Evolutionary conservation across 176 grass and related monocot genomes (phyloP), one percentile per base, ranked within the genome.

Genomic region (Pharus latifolius): DNA sequence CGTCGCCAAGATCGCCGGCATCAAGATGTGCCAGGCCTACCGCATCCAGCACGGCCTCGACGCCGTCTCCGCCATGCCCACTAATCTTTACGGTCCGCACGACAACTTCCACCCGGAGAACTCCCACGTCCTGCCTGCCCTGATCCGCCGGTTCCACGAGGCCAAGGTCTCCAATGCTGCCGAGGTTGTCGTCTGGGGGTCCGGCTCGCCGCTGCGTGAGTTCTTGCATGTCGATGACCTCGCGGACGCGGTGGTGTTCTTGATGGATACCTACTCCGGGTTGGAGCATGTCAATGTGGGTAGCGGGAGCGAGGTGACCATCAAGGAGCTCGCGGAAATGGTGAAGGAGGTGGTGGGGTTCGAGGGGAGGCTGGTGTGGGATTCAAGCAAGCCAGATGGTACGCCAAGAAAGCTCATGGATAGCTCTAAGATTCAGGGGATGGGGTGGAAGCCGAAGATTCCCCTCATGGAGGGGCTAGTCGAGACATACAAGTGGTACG

Each of bases 61-160:
- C 59, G 74, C 82, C 56, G 73, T 85, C 32, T 85, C 82, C 67
- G 75, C 68, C 49, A 85, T 85, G 82, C 82, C 82, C 3, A 85
- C 82, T 13, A 85, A 85, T 23, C 60, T 85, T 9, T 85, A 74
- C 2, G 82, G 82, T 10, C 82, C 82, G 43, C 46, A 59, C 22
- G 82, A 85, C 56, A 85, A 85, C 61, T 85, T 85, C 82, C 75
- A 85, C 31, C 82, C 75, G 25, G 75, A 85, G 68, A 85, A 84
- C 20, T 84, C 82, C 20, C 82, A 84, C n/a, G n/a, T n/a, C n/a
- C n/a, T n/a, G n/a, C n/a, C n/a, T n/a, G n/a, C n/a, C n/a, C n/a
- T n/a, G n/a, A n/a, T n/a, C n/a, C n/a, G n/a, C n/a, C n/a, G n/a
- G n/a, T n/a, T n/a, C n/a, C n/a, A n/a, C n/a, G n/a, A n/a, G n/a